Base-by-base conservation (phyloP, 2,329 filamentous ascomycete genomes). In the Hortaea sp. region DNA sequence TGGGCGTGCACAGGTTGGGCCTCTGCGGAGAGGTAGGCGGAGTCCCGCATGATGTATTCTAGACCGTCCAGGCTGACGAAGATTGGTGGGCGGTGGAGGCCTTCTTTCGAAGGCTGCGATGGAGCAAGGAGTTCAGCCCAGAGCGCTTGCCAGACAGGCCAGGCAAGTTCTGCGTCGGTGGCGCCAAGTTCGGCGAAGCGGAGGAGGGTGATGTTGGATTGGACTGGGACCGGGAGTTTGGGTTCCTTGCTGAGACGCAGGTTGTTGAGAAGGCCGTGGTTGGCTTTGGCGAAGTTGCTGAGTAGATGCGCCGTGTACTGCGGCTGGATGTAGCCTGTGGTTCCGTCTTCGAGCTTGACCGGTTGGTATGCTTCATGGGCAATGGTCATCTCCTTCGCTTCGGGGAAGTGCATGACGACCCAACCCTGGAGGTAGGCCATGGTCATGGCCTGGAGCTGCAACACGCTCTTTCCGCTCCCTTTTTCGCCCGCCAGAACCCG, bases 331-430 rank as follows among this genome's bases (percentile, higher is more conserved):
- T 89, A 97, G 49, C 74, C 66, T 9, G 65, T 62, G 5, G 74
- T 71, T 7, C 56, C 52, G 5, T 67, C 61, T 13, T 71, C 68
- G 39, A 75, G 75, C 27, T 77, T 74, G 47, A 89, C 71, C 1
- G 82, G 79, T 2, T 79, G 74, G 69, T 95, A 98, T 50, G 88
- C 82, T 37, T 86, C 94, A 59, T 84, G 77, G 42, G 81, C 88
- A 53, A 82, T 85, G 53, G 84, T 82, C 41, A 95, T 72, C 46
- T 95, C 89, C 61, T 89, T 82, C 45, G 80, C 90, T 87, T 98
- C 88, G 34, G 92, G 89, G 43, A 97, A 76, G 60, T 86, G 84
- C 48, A 98, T 75, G 41, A 97, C 88, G 39, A 95, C 75, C 88
- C 89, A 97, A 29, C 84, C 77, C 64, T 88, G 87, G 59, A 89